Base-by-base conservation (phyloP, 2,329 filamentous ascomycete genomes). In the Xylariaceae sp. region DNA sequence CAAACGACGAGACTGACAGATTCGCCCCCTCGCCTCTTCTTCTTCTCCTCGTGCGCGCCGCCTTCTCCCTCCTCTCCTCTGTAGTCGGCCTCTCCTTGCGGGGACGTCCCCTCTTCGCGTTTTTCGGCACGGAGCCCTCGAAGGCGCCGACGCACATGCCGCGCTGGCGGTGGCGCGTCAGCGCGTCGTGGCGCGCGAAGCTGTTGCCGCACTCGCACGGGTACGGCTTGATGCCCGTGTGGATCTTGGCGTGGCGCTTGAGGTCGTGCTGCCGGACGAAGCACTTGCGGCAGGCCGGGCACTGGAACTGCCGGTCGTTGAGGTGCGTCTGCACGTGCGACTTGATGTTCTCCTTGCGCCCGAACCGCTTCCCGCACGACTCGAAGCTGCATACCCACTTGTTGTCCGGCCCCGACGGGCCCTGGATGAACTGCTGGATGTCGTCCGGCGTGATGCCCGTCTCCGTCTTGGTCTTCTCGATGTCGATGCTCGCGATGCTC, bases 271-370 rank as follows among this genome's bases (percentile, higher is more conserved):
- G 89, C 26, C 92, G 83, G 29, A 97, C 92, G 60, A 98, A 98
- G 66, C 88, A 90, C 67, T 97, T 97, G 36, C 84, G 75, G 68
- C 92, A 98, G 39, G 85, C 83, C 31, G 90, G 88, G 65, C 92
- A 98, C 62, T 87, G 83, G 67, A 88, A 98, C 60, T 96, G 92
- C 33, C 92, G 78, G 62, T 98, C 92, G 55, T 94, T 92, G 48
- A 98, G 81, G 64, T 98, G 92, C 3, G 92, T 98, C 65, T 98
- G 92, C 11, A 98, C 87, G 61, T 98, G 92, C 1, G 89, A 94
- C 61, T 95, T 94, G 70, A 97, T 96, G 66, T 98, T 97, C 63
- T 98, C 92, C 62, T 96, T 94, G 52, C 92, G 80, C n/a, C 89
- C 90, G 59, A 98, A 97, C 37, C 81, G 78, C 63, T 95, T 94